Evolutionary conservation across 2,329 filamentous ascomycete genomes (phyloP), one percentile per base, ranked within the genome.

Genomic region (Diplodia sapinea): DNA sequence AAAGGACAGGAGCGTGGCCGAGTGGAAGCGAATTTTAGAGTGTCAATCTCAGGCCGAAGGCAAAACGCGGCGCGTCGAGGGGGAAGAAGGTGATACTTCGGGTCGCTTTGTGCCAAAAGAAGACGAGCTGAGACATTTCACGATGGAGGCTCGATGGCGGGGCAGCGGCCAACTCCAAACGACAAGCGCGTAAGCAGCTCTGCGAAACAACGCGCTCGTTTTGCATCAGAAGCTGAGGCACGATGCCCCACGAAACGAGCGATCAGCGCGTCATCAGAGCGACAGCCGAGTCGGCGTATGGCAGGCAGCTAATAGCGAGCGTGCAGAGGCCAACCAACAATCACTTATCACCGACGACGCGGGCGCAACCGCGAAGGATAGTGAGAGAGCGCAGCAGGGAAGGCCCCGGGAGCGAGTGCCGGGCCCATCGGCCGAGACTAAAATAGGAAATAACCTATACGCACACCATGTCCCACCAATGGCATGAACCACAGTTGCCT

Each of bases 381-480:
- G 8, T 33, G 7, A 8, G 9, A 38, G 36, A 11, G 36, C 36
- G 36, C 9, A 2, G 36, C 26, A 55, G 52, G 29, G 31, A 36
- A 55, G 52, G 13, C 15, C 33, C 15, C 54, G 54, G 54, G 31
- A 26, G 9, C 31, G n/a, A 15, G 29, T 8, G 36, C 33, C 23
- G 5, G 29, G 26, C 9, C 26, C 51, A 55, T 31, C 43, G 43
- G 43, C 43, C 43, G 43, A 47, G 43, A 47, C 59, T 63, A 63
- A 51, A 63, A 40, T 51, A 51, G 43, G 59, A 40, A 63, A 63
- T 63, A 63, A 51, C 23, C 56, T 33, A 61, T 26, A 49, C 31
- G n/a, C n/a, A 4, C 17, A 7, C n/a, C 33, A 12, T 1, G 17
- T 6, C 11, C 31, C 54, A 17, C 54, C 54, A 57, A 57, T 59